phyloP scores from a whole-genome alignment of 2,329 filamentous ascomycete species.

The Diaporthe humulicola region DNA sequence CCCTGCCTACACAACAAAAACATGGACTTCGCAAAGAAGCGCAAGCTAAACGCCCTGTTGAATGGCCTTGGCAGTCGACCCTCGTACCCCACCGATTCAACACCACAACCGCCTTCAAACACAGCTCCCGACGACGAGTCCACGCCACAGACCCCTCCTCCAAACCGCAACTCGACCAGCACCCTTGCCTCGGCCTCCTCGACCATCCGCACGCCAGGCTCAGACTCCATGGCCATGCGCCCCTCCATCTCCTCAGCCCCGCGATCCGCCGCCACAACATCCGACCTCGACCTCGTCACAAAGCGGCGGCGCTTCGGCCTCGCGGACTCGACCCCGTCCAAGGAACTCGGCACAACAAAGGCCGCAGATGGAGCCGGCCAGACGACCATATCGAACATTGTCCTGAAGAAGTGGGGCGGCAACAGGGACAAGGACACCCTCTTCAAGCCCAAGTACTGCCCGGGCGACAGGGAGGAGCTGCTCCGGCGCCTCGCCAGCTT shows the following conservation, averaged over 20 bases:
- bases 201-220: constrained; percentile 38
- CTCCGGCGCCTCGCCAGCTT: constrained; percentile 87
- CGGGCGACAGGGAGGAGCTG: constrained; percentile 87
- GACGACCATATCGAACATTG: constrained; percentile 56
- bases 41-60: constrained; percentile 83
- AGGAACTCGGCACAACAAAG: constrained; percentile 38
- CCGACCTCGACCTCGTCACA: constrained; percentile 58
- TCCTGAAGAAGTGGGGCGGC: constrained; percentile 56
- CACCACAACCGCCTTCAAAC: constrained; percentile 49
- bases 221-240: constrained; percentile 43
- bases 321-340: constrained; percentile 55
- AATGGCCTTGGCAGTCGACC: constrained; percentile 72
- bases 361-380: constrained; percentile 33
- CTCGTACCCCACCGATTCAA: constrained; percentile 44
- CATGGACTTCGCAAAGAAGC: constrained; percentile 68
- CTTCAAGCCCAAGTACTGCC: constrained; percentile 79
- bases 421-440: constrained; percentile 44
- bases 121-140: constrained; percentile 52
- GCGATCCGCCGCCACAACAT: constrained; percentile 42
- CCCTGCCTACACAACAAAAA: not conserved
- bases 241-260: constrained; percentile 41
- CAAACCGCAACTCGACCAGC: constrained; percentile 36
- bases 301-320: constrained; percentile 68
- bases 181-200: constrained; percentile 39
- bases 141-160: constrained; percentile 42